phyloP scores from a whole-genome alignment of 805 yeast species.

The Spathaspora passalidarum region DNA sequence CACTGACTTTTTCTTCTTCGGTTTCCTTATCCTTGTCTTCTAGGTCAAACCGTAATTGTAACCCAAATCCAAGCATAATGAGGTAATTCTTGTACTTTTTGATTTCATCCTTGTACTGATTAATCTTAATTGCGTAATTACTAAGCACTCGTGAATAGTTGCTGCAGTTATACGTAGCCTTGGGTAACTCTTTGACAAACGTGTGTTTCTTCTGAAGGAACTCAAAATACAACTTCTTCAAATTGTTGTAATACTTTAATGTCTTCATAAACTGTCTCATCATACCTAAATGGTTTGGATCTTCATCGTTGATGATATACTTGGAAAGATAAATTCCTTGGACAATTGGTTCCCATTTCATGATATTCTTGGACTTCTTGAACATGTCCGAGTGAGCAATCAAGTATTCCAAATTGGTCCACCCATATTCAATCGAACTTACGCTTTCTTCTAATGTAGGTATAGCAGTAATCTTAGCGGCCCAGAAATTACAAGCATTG shows the following conservation, averaged over 20 bases:
- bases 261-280: constrained; percentile 44
- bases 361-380: constrained; percentile 30
- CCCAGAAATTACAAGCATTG: constrained; percentile 86
- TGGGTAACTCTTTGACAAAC: constrained; percentile 29
- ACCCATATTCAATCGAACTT: constrained; percentile 80
- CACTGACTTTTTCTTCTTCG: background rate
- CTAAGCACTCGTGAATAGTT: constrained; percentile 34
- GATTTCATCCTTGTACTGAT: constrained; percentile 44
- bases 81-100: constrained; percentile 45
- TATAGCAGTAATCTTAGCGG: constrained; percentile 77
- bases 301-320: constrained; percentile 22
- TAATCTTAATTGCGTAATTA: constrained; percentile 41
- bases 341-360: constrained; percentile 43
- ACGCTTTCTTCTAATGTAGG: constrained; percentile 68
- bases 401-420: constrained; percentile 48
- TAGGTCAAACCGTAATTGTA: constrained; percentile 43
- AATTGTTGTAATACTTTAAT: constrained; percentile 37
- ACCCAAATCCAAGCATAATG: constrained; percentile 44
- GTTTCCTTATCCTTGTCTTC: constrained; percentile 27
- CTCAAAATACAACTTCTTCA: constrained; percentile 31
- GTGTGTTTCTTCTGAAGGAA: constrained; percentile 27
- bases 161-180: constrained; percentile 18
- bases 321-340: constrained; percentile 41
- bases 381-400: constrained; percentile 25
- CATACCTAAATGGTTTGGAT: constrained; percentile 34